A percentile compares a stretch with the other conserved stretches of the same genome.
phyloP scores from a whole-genome alignment of 495 filamentous ascomycete species.

The Neurospora sp. region DNA sequence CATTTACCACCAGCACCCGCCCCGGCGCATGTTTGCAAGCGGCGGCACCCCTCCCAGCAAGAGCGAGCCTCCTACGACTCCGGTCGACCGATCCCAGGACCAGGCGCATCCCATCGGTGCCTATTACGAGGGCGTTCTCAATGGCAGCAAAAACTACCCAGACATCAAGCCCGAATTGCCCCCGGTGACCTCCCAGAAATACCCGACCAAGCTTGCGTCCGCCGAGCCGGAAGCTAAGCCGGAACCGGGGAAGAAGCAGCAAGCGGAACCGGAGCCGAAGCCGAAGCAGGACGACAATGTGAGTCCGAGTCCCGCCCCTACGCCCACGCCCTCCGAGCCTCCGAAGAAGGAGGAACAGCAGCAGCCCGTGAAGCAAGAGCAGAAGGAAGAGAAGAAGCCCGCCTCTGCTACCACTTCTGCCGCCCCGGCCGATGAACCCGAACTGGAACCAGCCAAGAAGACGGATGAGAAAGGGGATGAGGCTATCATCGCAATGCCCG shows the following conservation, averaged over 20 bases:
- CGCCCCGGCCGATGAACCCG: neutral
- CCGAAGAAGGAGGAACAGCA: slow-evolving; percentile 3
- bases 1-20: slow-evolving; percentile 7
- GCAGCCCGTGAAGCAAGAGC: slow-evolving; percentile 7
- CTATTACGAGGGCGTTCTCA: slow-evolving; percentile 39
- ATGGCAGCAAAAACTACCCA: slow-evolving; percentile 28
- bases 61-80: slow-evolving; percentile 8
- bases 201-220: slow-evolving; percentile 5
- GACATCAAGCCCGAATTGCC: slow-evolving; percentile 17
- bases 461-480: neutral
- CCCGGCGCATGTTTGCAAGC: slow-evolving; percentile 17
- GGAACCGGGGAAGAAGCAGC: slow-evolving; percentile 15
- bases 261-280: slow-evolving; percentile 16
- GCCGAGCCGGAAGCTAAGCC: slow-evolving; percentile 11
- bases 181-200: slow-evolving; percentile 12
- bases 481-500: slow-evolving; percentile 13
- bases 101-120: slow-evolving; percentile 28
- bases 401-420: slow-evolving; percentile 1
- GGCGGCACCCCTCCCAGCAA: slow-evolving; percentile 1
- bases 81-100: slow-evolving; percentile 10
- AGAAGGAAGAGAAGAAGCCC: slow-evolving; percentile 23
- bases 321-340: neutral
- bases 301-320: neutral
- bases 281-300: slow-evolving; percentile 5
- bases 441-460: slow-evolving; percentile 17